Evolutionary conservation across 2,329 filamentous ascomycete species (phyloP).

Genomic region (Apiospora saccharicola): DNA sequence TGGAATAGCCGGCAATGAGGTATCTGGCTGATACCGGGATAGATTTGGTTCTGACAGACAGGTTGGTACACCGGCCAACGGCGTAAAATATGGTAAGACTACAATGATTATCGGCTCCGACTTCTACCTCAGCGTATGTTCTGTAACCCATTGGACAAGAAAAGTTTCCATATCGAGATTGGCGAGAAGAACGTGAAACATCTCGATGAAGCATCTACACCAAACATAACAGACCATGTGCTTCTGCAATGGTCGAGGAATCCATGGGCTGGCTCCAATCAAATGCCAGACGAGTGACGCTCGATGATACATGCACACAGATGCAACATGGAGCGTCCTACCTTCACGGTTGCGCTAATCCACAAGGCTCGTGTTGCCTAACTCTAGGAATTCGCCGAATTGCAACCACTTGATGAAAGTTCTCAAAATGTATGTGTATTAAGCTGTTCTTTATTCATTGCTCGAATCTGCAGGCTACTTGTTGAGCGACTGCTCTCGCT

Average conservation of each 20-base stretch:
- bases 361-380: background rate
- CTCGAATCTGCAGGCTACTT: background rate
- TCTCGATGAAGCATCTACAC: background rate
- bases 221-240: background rate
- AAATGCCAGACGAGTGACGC: background rate
- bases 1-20: no score
- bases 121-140: no score
- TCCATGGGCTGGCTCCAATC: background rate
- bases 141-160: background rate
- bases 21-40: no score
- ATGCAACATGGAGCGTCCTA: background rate
- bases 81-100: no score
- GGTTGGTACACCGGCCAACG: no score
- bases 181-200: background rate
- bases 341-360: background rate
- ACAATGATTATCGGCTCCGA: no score
- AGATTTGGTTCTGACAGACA: background rate
- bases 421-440: background rate
- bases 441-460: background rate
- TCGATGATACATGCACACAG: background rate
- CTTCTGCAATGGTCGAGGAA: background rate
- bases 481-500: background rate
- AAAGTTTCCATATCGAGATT: background rate
- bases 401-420: background rate
- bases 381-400: background rate